Evolutionary conservation across 2,329 filamentous ascomycete species (phyloP).

Genomic region (Neonectria ditissima): DNA sequence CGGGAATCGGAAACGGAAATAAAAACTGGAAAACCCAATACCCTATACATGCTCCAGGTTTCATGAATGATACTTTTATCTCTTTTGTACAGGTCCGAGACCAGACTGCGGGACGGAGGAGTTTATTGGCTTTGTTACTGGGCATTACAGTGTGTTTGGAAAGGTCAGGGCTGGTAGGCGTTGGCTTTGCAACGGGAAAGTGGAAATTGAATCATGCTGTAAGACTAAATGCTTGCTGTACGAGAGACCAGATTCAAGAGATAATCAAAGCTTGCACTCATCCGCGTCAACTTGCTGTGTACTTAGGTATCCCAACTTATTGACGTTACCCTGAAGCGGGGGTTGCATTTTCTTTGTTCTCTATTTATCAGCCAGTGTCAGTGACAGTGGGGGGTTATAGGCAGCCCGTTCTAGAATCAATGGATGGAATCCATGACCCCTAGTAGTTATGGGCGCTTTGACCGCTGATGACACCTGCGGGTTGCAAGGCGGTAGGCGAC

Average conservation of each 20-base stretch:
- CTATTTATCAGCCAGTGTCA: not conserved
- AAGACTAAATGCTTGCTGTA: not conserved
- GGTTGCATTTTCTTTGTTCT: too few species aligned
- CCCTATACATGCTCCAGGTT: conserved; percentile 11
- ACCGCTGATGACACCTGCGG: not conserved
- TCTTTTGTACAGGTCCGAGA: not conserved
- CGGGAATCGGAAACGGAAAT: not conserved
- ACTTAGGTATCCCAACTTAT: too few species aligned
- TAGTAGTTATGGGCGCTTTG: not conserved
- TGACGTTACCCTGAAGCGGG: too few species aligned
- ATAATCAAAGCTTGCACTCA: not conserved
- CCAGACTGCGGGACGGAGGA: conserved; percentile 9
- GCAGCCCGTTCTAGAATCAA: not conserved
- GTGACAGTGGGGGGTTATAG: not conserved
- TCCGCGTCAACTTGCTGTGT: not conserved
- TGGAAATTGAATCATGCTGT: not conserved
- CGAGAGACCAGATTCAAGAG: not conserved
- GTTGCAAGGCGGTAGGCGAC: not conserved
- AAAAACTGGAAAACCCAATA: not conserved
- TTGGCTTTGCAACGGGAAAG: not conserved
- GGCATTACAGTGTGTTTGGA: not conserved
- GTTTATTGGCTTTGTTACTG: conserved; percentile 4
- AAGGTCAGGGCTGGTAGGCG: not conserved
- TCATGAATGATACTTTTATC: conserved; percentile 17
- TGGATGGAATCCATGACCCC: not conserved